phyloP scores from a whole-genome alignment of 495 filamentous ascomycete species.

The Penicillium fimorum region DNA sequence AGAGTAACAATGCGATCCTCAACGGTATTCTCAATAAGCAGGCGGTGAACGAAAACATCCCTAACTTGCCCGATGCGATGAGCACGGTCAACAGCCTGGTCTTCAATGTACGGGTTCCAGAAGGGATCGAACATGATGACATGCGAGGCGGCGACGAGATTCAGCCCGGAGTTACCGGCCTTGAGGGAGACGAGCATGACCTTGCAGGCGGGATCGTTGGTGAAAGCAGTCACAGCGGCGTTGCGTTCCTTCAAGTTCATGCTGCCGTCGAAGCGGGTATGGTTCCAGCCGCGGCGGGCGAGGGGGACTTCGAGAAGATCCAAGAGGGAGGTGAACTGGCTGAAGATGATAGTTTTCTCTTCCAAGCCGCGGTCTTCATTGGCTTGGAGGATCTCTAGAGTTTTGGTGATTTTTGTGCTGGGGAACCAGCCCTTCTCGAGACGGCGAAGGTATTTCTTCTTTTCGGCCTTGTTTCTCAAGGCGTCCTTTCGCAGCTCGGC shows the following conservation, averaged over 20 bases:
- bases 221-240: slow-evolving; percentile 70
- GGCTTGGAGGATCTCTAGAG: slow-evolving; percentile 62
- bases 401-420: slow-evolving; percentile 77
- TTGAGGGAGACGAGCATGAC: slow-evolving; percentile 88
- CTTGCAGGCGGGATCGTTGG: slow-evolving; percentile 58
- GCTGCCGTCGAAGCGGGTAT: slow-evolving; percentile 80
- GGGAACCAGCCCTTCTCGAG: slow-evolving; percentile 65
- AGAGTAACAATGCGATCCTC: slow-evolving; percentile 85
- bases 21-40: slow-evolving; percentile 75
- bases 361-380: slow-evolving; percentile 45
- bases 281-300: slow-evolving; percentile 57
- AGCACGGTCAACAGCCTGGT: slow-evolving; percentile 91
- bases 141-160: slow-evolving; percentile 80
- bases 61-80: slow-evolving; percentile 84
- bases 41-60: slow-evolving; percentile 74
- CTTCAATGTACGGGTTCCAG: slow-evolving; percentile 95
- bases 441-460: slow-evolving; percentile 58
- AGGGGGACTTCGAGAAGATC: slow-evolving; percentile 93
- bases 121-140: slow-evolving; percentile 94
- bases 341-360: slow-evolving; percentile 91
- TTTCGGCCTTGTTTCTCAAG: slow-evolving; percentile 54
- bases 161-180: slow-evolving; percentile 88
- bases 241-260: slow-evolving; percentile 72
- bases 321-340: slow-evolving; percentile 85
- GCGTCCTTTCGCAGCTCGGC: slow-evolving; percentile 19